Evolutionary conservation across 345 rosid genomes (phyloP).

Genomic region (Pugionium dolabratum): DNA sequence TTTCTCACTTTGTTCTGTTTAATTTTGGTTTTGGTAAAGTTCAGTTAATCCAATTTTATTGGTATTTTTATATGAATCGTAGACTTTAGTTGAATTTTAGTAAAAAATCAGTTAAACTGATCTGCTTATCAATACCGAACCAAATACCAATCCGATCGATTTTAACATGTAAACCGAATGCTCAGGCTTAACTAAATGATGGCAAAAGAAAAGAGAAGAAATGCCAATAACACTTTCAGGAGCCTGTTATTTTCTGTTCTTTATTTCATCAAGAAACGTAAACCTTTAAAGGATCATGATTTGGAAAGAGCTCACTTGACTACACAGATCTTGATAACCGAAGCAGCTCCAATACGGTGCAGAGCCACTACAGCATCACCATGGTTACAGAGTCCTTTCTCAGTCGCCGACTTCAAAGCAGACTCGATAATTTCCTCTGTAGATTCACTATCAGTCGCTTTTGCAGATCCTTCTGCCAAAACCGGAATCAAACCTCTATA

Average conservation of each 20-base stretch:
- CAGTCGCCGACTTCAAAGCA: slow-evolving; percentile 26
- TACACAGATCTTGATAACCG: slow-evolving; percentile 30
- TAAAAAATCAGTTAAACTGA: too few relatives aligned
- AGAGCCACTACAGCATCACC: slow-evolving; percentile 32
- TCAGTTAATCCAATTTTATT: too few relatives aligned
- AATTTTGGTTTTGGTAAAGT: too few relatives aligned
- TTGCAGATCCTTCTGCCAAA: slow-evolving; percentile 25
- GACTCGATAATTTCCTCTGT: slow-evolving; percentile 29
- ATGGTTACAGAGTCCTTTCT: slow-evolving; percentile 24
- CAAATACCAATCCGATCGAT: too few relatives aligned
- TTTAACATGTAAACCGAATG: too few relatives aligned
- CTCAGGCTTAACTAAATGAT: background rate
- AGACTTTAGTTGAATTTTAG: too few relatives aligned
- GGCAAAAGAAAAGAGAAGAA: background rate
- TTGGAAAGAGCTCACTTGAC: slow-evolving; percentile 19
- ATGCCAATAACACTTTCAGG: slow-evolving; percentile 4
- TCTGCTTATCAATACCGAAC: too few relatives aligned
- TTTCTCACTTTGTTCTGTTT: too few relatives aligned
- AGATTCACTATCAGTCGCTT: slow-evolving; percentile 20
- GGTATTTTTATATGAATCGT: too few relatives aligned
- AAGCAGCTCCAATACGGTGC: slow-evolving; percentile 29
- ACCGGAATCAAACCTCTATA: slow-evolving; percentile 27
- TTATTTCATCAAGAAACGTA: slow-evolving; percentile 21
- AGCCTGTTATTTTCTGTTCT: background rate
- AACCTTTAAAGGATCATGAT: slow-evolving; percentile 9